These are phyloP conservation scores for Nymphaea colorata DNA, from an alignment of 164 flowering plant species.

Conservation along the genomic window DNA sequence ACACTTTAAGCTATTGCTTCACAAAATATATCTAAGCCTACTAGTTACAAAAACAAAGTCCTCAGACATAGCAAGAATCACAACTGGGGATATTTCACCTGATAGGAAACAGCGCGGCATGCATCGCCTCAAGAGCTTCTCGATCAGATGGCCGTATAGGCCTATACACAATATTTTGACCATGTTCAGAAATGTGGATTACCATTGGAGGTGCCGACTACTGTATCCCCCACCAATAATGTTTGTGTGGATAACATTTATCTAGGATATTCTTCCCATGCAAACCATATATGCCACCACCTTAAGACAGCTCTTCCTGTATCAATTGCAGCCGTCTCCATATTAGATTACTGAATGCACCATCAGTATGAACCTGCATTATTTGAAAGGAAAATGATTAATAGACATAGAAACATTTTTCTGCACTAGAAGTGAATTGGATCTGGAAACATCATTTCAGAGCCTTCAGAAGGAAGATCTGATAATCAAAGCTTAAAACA, in stretches of 20 bases:
- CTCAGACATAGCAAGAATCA: background rate
- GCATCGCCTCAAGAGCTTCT: conserved; percentile 56
- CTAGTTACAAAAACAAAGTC: background rate
- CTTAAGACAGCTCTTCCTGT: background rate
- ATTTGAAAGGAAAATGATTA: background rate
- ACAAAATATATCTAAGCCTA: background rate
- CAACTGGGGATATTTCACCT: conserved; percentile 33
- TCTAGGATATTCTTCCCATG: too few species aligned
- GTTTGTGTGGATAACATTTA: background rate
- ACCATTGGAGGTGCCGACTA: conserved; percentile 33
- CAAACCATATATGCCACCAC: background rate
- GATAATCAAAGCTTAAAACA: background rate
- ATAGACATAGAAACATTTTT: too few species aligned
- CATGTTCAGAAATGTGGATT: conserved; percentile 24
- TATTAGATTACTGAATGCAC: background rate
- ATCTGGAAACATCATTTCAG: background rate
- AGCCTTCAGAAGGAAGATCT: background rate
- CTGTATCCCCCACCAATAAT: conserved; percentile 20
- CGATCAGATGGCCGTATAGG: conserved; percentile 69
- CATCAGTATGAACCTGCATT: background rate
- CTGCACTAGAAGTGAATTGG: too few species aligned
- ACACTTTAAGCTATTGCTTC: conserved; percentile 1
- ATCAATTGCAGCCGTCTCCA: background rate
- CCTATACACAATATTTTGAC: conserved; percentile 60
- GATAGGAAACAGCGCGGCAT: conserved; percentile 73